A percentile compares a stretch with the other conserved stretches of the same genome.
Conservation (phyloP, 768 basidiomycete species). For the Dioszegia crocea region DNA sequence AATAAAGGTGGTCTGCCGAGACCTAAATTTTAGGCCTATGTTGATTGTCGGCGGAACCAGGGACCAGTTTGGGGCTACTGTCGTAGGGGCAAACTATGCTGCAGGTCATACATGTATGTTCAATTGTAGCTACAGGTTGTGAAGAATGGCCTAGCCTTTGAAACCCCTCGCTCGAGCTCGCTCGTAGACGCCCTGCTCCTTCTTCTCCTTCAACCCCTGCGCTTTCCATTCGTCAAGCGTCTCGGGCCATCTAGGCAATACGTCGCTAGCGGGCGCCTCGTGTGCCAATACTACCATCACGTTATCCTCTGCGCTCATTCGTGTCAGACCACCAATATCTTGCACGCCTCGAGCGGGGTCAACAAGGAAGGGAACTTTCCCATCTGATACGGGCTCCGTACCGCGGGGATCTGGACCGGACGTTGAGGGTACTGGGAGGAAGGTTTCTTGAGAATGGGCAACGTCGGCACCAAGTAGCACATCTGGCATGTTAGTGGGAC, state of each 20-base stretch:
- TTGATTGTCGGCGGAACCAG: no score
- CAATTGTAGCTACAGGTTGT: no score
- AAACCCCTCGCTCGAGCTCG: not conserved
- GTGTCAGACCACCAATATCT: conserved; percentile 22
- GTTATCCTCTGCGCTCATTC: conserved; percentile 30
- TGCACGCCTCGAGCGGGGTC: conserved; percentile 16
- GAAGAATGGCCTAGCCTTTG: not conserved
- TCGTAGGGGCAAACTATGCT: no score
- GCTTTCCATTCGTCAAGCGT: conserved; percentile 21
- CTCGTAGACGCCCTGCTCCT: conserved; percentile 13
- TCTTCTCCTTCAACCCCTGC: conserved; percentile 30
- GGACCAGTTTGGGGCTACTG: no score
- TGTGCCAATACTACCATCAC: conserved; percentile 38
- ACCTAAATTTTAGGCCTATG: not conserved
- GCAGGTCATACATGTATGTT: no score
- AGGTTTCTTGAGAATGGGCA: conserved; percentile 29
- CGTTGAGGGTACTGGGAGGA: conserved; percentile 17
- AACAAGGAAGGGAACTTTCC: conserved; percentile 15
- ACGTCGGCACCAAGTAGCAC: conserved; percentile 32
- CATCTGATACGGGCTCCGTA: conserved; percentile 17
- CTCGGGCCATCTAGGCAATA: conserved; percentile 20
- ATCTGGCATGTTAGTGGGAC: conserved; percentile 12
- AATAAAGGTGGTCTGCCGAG: not conserved
- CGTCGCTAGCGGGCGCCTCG: conserved; percentile 23
- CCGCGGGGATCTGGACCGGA: conserved; percentile 7